These are phyloP conservation scores for Endotrypanum monterogeii DNA, from an alignment of 208 protist genomes.

Conservation along the genomic window DNA sequence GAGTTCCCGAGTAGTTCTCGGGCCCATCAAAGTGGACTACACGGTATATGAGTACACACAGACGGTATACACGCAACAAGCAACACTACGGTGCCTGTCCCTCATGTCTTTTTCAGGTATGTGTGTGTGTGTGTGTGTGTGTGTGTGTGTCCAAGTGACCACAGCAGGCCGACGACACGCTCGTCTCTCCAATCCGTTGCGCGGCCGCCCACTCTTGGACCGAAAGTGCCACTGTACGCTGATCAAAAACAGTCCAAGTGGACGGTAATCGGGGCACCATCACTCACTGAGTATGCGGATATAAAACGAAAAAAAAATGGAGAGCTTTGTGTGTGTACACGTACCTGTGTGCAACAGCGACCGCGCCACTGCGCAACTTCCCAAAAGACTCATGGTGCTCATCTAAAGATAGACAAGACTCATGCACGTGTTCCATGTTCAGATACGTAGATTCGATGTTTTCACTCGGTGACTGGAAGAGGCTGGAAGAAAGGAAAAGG, in stretches of 20 bases:
- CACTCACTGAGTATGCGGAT: background rate
- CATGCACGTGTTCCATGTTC: no score
- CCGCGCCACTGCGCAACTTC: background rate
- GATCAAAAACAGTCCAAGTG: no score
- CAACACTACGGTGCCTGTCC: no score
- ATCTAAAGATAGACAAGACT: background rate
- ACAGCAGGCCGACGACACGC: background rate
- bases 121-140: background rate
- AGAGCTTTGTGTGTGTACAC: background rate
- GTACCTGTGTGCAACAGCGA: slow-evolving; percentile 3
- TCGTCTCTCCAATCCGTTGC: no score
- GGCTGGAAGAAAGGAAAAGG: background rate
- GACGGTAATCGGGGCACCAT: background rate
- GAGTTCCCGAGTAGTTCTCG: background rate
- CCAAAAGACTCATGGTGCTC: no score
- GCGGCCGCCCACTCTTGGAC: background rate
- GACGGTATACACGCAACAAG: background rate
- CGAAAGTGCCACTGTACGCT: background rate
- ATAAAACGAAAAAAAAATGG: background rate
- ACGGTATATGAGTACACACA: background rate
- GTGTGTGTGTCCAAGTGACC: no score
- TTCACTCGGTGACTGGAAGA: background rate
- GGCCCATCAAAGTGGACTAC: background rate
- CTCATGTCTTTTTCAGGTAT: no score
- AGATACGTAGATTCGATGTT: background rate